These are phyloP conservation scores for Kwoniella bestiolae DNA, from an alignment of 768 basidiomycete genomes.

Conservation along the genomic window DNA sequence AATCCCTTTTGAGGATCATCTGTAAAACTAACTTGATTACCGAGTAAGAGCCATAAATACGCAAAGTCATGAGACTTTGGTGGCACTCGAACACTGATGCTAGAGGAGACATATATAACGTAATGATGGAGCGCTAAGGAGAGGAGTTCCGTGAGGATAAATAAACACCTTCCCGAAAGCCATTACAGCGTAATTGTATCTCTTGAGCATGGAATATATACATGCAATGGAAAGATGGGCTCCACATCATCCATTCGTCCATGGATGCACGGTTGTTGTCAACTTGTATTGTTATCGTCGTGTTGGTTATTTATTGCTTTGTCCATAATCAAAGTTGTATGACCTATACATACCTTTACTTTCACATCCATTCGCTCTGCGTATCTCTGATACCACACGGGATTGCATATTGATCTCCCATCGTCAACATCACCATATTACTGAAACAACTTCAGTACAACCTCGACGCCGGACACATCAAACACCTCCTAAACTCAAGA, in stretches of 20 bases:
- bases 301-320: conserved; percentile 3
- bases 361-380: not conserved
- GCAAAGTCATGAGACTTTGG: conserved; percentile 42
- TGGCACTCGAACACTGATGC: conserved; percentile 54
- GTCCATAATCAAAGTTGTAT: not conserved
- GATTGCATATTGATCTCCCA: too few relatives aligned
- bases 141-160: conserved; percentile 47
- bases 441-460: too few relatives aligned
- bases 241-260: not conserved
- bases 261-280: not conserved
- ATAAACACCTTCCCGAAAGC: conserved; percentile 52
- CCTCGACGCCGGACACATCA: too few relatives aligned
- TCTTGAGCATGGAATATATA: too few relatives aligned
- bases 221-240: conserved; percentile 7
- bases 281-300: conserved; percentile 1
- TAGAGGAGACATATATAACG: conserved; percentile 47
- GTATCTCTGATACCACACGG: too few relatives aligned
- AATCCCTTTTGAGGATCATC: not conserved
- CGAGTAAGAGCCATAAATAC: conserved; percentile 36
- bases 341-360: not conserved
- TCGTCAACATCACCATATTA: too few relatives aligned
- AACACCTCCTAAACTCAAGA: not conserved
- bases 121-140: conserved; percentile 50
- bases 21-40: conserved; percentile 49
- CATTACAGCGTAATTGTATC: conserved; percentile 36